Evolutionary conservation across 1,284 basidiomycete genomes (phyloP).

Genomic region (Austroboletus rostrupii): DNA sequence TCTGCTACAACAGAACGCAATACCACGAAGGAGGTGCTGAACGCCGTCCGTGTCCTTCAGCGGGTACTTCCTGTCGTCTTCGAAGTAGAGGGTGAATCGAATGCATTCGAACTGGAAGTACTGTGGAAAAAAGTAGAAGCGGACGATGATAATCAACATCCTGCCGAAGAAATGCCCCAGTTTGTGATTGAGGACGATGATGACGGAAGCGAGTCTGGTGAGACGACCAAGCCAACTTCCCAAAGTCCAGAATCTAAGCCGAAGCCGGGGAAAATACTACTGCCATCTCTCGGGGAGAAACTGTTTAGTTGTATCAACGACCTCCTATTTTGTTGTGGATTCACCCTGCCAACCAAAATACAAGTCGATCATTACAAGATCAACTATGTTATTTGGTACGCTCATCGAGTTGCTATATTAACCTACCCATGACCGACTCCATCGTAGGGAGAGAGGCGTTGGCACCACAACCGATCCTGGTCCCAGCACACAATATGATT

Average conservation of each 20-base stretch:
- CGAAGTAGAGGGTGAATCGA: slow-evolving; percentile 73
- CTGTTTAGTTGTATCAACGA: slow-evolving; percentile 79
- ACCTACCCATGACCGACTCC: slow-evolving; percentile 12
- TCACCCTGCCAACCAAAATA: slow-evolving; percentile 77
- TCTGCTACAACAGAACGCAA: slow-evolving; percentile 53
- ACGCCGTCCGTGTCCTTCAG: slow-evolving; percentile 82
- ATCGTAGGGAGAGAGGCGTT: slow-evolving; percentile 80
- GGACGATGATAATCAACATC: slow-evolving; percentile 32
- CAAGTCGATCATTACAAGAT: slow-evolving; percentile 82
- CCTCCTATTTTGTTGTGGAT: slow-evolving; percentile 86
- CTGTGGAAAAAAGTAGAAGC: slow-evolving; percentile 66
- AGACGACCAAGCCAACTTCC: slow-evolving; percentile 12
- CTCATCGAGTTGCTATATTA: slow-evolving; percentile 9
- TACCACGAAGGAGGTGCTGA: slow-evolving; percentile 79
- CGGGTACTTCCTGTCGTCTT: slow-evolving; percentile 86
- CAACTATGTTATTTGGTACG: slow-evolving; percentile 80
- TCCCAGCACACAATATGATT: slow-evolving; percentile 63
- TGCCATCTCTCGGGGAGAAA: slow-evolving; percentile 75
- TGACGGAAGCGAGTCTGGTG: slow-evolving; percentile 26
- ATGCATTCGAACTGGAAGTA: slow-evolving; percentile 64
- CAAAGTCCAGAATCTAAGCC: slow-evolving; percentile 20
- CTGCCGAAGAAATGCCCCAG: slow-evolving; percentile 43
- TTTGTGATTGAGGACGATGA: slow-evolving; percentile 84
- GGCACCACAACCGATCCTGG: slow-evolving; percentile 78
- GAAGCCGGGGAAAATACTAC: slow-evolving; percentile 43